Percentiles rank a stretch among this genome's conserved stretches.
phyloP scores from a whole-genome alignment of 2,329 filamentous ascomycete genomes.

The Fusarium sp. region DNA sequence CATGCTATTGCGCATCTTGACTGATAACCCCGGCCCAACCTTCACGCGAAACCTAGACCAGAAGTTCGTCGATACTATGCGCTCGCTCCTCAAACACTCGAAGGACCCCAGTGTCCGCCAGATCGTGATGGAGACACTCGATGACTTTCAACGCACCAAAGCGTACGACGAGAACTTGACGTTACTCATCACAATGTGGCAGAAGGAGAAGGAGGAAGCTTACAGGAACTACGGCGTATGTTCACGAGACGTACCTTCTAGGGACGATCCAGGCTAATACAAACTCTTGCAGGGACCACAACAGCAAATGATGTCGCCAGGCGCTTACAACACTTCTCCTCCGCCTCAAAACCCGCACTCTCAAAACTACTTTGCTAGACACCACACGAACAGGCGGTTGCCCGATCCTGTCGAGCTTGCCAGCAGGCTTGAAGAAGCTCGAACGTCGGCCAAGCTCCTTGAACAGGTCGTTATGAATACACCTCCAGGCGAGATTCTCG shows the following conservation, averaged over 20 bases:
- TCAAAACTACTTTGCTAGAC: conserved; percentile 69
- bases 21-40: conserved; percentile 88
- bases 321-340: conserved; percentile 16
- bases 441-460: conserved; percentile 90
- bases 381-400: conserved; percentile 60
- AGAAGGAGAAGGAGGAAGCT: conserved; percentile 80
- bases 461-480: conserved; percentile 91
- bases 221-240: conserved; percentile 64
- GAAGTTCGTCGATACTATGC: conserved; percentile 81
- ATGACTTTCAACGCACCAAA: conserved; percentile 79
- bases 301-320: conserved; percentile 30
- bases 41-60: conserved; percentile 93
- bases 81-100: conserved; percentile 77
- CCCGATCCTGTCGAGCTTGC: conserved; percentile 82
- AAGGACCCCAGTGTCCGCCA: conserved; percentile 83
- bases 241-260: conserved; percentile 17
- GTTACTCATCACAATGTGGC: conserved; percentile 86
- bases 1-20: conserved; percentile 92
- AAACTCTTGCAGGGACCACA: conserved; percentile 36
- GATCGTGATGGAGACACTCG: conserved; percentile 87
- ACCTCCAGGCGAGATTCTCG: conserved; percentile 77
- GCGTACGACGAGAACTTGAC: conserved; percentile 78
- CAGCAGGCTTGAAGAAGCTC: conserved; percentile 87
- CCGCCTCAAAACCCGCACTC: conserved; percentile 52
- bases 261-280: conserved; percentile 23